These are phyloP conservation scores for Rhizophora apiculata DNA, from an alignment of 345 rosid genomes.

Conservation along the genomic window DNA sequence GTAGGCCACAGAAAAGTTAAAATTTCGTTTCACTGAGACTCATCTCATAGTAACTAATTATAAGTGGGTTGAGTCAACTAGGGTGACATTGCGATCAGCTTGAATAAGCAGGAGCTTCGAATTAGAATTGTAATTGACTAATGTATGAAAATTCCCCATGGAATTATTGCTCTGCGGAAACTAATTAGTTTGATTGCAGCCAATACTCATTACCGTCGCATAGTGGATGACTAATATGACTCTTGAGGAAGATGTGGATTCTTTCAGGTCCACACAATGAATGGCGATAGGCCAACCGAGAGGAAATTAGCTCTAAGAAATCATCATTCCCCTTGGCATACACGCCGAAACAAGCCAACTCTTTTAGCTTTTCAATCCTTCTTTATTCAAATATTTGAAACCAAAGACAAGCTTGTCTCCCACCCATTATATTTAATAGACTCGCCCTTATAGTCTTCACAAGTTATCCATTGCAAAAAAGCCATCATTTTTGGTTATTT, in stretches of 20 bases:
- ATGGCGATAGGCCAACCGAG: slow-evolving; percentile 29
- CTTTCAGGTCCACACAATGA: slow-evolving; percentile 11
- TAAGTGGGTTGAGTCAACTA: neutral
- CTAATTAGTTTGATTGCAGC: neutral
- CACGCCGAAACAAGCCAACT: slow-evolving; percentile 25
- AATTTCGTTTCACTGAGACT: neutral
- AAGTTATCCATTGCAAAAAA: slow-evolving; percentile 12
- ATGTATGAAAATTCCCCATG: neutral
- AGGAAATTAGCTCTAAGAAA: neutral
- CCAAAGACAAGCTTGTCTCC: slow-evolving; percentile 23
- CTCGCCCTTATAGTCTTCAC: slow-evolving; percentile 8
- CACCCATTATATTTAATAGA: slow-evolving; percentile 3
- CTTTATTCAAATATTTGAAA: slow-evolving; percentile 18
- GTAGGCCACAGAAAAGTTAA: neutral
- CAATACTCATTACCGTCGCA: neutral
- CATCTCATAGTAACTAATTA: neutral
- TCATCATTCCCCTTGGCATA: slow-evolving; percentile 11
- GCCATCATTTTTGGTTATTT: neutral
- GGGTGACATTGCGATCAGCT: neutral
- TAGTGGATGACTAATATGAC: slow-evolving; percentile 12
- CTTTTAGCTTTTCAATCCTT: slow-evolving; percentile 9
- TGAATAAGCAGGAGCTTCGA: neutral
- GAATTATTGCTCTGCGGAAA: neutral
- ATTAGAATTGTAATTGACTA: too few species aligned
- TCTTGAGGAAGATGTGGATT: slow-evolving; percentile 19